Base-by-base conservation (phyloP, 345 rosid genomes). In the Gossypium thurberi region DNA sequence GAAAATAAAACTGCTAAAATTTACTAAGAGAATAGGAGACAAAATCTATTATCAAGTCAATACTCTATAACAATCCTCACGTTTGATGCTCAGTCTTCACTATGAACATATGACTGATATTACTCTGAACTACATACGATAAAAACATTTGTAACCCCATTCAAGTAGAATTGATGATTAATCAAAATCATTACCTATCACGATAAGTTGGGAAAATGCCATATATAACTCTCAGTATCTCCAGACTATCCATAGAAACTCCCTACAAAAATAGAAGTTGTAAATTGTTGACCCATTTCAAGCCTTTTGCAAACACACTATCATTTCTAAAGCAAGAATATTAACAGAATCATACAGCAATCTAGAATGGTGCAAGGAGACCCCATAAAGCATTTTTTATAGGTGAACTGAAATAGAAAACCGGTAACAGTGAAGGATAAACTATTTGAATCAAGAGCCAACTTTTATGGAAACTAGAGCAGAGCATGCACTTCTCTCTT, bases 181-280 rank as follows among this genome's bases (percentile, higher is more conserved):
- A 43, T 17, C 43, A 12, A 5, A 57, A 47, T 50, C 28, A 23
- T 78, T 83, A 94, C 98, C 98, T 92, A 75, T 84, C 88, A 7
- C 85, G 78, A 78, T 84, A 90, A 14, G 98, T 94, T 69, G 98
- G 98, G 76, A 94, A 94, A 74, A 94, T 91, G 57, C 98, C 98
- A 74, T 91, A 94, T 72, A 90, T 79, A 64, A 92, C 97, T 88
- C 98, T 81, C 65, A 80, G 76, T 76, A 94, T 87, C 85, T 94
- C 84, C 80, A 91, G 77, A 77, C 83, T 80, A 14, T 89, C 93
- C 59, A 94, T 85, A 74, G 90, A 79, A 57, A 92, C 88, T 79
- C 86, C 95, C 97, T 94, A 81, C 73, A 73, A 69, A 58, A 72
- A 46, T 67, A 42, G 44, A 63, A 76, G 66, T 42, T 42, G 3